These are phyloP conservation scores for Diaporthe vexans DNA, from an alignment of 2,329 filamentous ascomycete genomes.

Conservation along the genomic window DNA sequence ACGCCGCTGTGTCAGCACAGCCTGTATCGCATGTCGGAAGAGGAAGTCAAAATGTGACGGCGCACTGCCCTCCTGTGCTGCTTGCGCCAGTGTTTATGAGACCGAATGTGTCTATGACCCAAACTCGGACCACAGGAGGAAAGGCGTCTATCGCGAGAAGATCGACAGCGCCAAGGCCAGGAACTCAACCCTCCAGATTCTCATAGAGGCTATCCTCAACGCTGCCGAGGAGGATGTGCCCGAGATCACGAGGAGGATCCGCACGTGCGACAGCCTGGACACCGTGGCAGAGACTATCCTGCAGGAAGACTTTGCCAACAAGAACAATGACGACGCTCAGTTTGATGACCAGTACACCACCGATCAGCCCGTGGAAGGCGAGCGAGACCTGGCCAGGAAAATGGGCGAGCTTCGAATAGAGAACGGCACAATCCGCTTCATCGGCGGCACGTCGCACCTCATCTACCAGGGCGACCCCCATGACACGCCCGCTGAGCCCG, in stretches of 20 bases:
- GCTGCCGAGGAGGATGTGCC: slow-evolving; percentile 89
- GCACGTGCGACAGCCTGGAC: slow-evolving; percentile 82
- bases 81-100: slow-evolving; percentile 94
- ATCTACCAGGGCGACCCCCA: slow-evolving; percentile 78
- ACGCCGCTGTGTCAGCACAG: slow-evolving; percentile 85
- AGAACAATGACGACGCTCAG: slow-evolving; percentile 56
- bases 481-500: slow-evolving; percentile 56
- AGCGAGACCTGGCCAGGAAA: slow-evolving; percentile 88
- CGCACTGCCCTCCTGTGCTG: slow-evolving; percentile 90
- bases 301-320: slow-evolving; percentile 54
- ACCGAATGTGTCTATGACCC: slow-evolving; percentile 96
- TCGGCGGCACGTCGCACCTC: slow-evolving; percentile 93
- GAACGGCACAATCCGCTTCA: slow-evolving; percentile 89
- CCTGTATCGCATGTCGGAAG: slow-evolving; percentile 83
- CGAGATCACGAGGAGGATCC: slow-evolving; percentile 85
- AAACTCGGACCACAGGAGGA: slow-evolving; percentile 94
- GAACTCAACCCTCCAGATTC: slow-evolving; percentile 89
- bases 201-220: slow-evolving; percentile 93
- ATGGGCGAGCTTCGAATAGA: slow-evolving; percentile 93
- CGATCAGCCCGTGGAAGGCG: slow-evolving; percentile 65
- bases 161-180: slow-evolving; percentile 88
- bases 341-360: slow-evolving; percentile 57
- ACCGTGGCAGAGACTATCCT: slow-evolving; percentile 67
- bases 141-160: slow-evolving; percentile 97
- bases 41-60: slow-evolving; percentile 94